Base-by-base conservation (phyloP, 108 stramenopile genomes). In the Epipyxis sp. region DNA sequence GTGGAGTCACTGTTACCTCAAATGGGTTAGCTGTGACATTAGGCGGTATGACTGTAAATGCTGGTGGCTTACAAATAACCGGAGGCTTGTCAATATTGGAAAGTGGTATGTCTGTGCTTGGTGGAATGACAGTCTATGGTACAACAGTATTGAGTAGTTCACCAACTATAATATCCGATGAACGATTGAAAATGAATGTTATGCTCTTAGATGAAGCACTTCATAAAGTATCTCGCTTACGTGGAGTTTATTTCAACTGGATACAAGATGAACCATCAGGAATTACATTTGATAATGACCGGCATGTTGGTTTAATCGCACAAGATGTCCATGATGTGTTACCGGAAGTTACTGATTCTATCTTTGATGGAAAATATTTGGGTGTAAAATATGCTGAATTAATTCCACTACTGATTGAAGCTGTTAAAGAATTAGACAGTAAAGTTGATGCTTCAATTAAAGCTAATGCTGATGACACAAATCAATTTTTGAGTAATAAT, bases 211-310 rank as follows among this genome's bases (percentile, higher is more conserved):
- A 3, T 34, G 34, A 37, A 10, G 3, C 71, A 37, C 71, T 74
- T 13, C 41, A 46, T 42, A 3, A 10, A 6, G 32, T 74, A 32
- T 27, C n/a, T 3, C 27, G 6, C n/a, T 32, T 74, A 32, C 44
- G 71, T 6, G 71, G 71, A 27, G 71, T 74, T 10, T 74, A 74
- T 42, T 74, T 43, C 34, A 10, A 74, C 20, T 74, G 71, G 71
- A 37, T 35, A 10, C 61, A 37, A 29, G 61, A 29, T 32, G 61
- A 29, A 10, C 13, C 35, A 10, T 29, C 34, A 10, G 61, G 34
- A 10, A 16, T 65, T 37, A 3, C 20, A 10, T 39, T 42, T 27
- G 25, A 39, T 29, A 42, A 27, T 6, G 20, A 39, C 41, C 3
- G 46, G 20, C 71, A 74, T 10, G 44, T 74, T 39, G 71, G 71